A percentile compares a stretch with the other conserved stretches of the same genome.
phyloP scores from a whole-genome alignment of 345 rosid species.

The Acer saccharum region DNA sequence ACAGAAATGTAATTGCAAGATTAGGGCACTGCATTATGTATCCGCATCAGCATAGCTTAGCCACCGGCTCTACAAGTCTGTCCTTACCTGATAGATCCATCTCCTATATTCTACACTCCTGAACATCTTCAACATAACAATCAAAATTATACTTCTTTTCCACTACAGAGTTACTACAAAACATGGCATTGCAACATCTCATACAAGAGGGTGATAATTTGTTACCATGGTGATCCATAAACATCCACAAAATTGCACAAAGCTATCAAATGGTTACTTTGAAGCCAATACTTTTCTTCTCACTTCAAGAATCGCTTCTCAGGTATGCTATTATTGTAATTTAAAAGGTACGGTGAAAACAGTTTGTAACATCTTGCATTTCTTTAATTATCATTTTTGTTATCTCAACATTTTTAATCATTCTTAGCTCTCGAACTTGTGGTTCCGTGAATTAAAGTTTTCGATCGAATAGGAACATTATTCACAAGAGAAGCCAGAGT shows the following conservation, averaged over 20 bases:
- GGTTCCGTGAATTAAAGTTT: too few species aligned
- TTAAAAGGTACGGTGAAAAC: too few species aligned
- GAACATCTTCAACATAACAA: constrained; percentile 10
- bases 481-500: too few species aligned
- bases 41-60: not conserved
- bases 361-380: not conserved
- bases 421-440: too few species aligned
- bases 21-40: not conserved
- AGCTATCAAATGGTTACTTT: not conserved
- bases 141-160: not conserved
- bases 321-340: not conserved
- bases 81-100: not conserved
- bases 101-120: not conserved
- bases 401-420: not conserved
- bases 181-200: not conserved
- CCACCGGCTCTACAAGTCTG: not conserved
- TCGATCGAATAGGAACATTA: not conserved
- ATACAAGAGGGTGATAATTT: not conserved
- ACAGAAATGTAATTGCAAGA: not conserved
- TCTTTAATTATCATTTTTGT: not conserved
- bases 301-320: not conserved
- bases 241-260: not conserved
- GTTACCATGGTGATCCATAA: not conserved
- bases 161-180: not conserved
- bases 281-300: not conserved